phyloP scores from a whole-genome alignment of 306 rosid species.

The Prunus armeniaca region DNA sequence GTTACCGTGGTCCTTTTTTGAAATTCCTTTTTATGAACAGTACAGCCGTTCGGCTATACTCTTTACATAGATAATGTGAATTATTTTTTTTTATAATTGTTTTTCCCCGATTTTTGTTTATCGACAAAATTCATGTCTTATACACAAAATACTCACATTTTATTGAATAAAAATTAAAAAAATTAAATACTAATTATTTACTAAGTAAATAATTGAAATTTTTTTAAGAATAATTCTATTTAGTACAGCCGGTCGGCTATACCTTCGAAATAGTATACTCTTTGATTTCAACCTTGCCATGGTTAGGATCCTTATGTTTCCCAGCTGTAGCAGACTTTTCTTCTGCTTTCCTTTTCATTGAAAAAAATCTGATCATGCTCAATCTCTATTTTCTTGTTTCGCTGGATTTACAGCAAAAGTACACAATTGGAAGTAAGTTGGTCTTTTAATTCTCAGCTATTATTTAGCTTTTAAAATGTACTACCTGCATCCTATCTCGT shows the following conservation, averaged over 20 bases:
- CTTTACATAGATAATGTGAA: no score
- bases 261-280: not conserved
- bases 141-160: no score
- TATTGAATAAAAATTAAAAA: no score
- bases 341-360: not conserved
- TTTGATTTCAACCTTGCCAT: constrained; percentile 22
- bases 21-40: no score
- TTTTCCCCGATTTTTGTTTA: no score
- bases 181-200: no score
- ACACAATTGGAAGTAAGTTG: constrained; percentile 51
- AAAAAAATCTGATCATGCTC: not conserved
- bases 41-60: no score
- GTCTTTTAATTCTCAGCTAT: constrained; percentile 7
- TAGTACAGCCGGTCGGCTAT: no score
- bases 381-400: constrained; percentile 8
- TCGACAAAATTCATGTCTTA: no score
- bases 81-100: no score
- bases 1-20: accelerated
- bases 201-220: no score
- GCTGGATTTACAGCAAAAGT: constrained; percentile 43
- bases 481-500: constrained; percentile 2
- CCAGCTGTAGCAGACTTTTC: not conserved
- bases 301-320: constrained; percentile 15
- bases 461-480: constrained; percentile 12
- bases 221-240: no score